A percentile compares a stretch with the other conserved stretches of the same genome.
Conservation (phyloP, 306 rosid genomes). For the Carpinus fangiana region DNA sequence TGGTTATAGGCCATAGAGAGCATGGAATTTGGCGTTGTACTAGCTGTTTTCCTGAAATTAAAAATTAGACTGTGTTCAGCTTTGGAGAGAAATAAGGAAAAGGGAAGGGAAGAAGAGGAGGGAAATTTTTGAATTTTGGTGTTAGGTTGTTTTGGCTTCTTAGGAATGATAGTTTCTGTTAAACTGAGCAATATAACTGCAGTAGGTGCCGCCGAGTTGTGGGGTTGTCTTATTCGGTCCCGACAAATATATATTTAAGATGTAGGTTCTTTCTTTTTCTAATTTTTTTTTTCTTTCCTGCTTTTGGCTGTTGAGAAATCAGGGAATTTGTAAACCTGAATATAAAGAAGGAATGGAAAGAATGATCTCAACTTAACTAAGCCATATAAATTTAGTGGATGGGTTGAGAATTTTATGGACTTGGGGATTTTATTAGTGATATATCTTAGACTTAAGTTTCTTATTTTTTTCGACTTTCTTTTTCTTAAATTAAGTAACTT, state of each 20-base stretch:
- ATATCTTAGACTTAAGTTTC: background rate
- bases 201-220: background rate
- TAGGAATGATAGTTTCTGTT: background rate
- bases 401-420: background rate
- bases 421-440: conserved; percentile 8
- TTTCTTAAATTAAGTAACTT: background rate
- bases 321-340: background rate
- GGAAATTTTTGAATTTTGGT: background rate
- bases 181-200: conserved; percentile 1
- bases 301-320: background rate
- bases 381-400: background rate
- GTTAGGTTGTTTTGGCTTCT: background rate
- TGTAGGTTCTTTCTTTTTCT: background rate
- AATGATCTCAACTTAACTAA: background rate
- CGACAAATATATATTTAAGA: background rate
- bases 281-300: background rate
- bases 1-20: background rate
- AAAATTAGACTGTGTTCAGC: background rate
- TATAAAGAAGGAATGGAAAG: background rate
- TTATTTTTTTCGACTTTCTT: conserved; percentile 5
- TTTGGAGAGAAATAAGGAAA: background rate
- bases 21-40: background rate
- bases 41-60: background rate
- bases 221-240: background rate
- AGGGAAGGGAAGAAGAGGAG: background rate